Conservation (phyloP, 345 rosid genomes). For the Salix exigua region DNA sequence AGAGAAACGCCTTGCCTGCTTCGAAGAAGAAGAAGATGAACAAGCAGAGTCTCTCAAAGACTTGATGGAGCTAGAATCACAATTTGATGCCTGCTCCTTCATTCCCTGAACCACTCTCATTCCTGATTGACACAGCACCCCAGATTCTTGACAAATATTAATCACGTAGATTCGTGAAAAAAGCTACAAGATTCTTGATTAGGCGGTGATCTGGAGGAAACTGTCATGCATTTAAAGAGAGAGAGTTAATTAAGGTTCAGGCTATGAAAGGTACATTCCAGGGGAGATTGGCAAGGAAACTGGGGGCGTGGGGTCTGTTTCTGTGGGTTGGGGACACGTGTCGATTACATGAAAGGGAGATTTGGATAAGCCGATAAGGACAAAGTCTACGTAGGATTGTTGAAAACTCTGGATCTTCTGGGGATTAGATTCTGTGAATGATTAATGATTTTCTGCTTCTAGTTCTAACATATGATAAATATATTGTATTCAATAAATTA, state of each 20-base stretch:
- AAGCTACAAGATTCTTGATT: no score
- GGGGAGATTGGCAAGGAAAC: neutral
- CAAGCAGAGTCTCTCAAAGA: constrained; percentile 36
- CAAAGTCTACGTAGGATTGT: neutral
- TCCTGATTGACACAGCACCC: constrained; percentile 27
- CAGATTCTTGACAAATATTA: no score
- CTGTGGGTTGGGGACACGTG: constrained; percentile 10
- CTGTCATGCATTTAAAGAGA: no score
- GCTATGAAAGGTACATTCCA: neutral
- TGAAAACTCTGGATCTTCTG: no score
- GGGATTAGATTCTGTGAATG: no score
- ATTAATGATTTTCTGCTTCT: no score
- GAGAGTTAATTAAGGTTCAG: no score
- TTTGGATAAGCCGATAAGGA: neutral
- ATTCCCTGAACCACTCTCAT: constrained; percentile 32
- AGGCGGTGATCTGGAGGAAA: no score
- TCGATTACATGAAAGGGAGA: neutral
- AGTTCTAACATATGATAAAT: no score
- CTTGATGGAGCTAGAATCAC: constrained; percentile 31
- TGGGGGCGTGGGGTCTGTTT: no score
- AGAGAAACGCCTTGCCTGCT: constrained; percentile 44
- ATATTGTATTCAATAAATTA: no score
- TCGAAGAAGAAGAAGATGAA: constrained; percentile 28
- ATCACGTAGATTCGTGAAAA: neutral
- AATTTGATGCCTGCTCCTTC: constrained; percentile 53